phyloP scores from a whole-genome alignment of 2,329 filamentous ascomycete genomes.

The Colletotrichum nymphaeae region DNA sequence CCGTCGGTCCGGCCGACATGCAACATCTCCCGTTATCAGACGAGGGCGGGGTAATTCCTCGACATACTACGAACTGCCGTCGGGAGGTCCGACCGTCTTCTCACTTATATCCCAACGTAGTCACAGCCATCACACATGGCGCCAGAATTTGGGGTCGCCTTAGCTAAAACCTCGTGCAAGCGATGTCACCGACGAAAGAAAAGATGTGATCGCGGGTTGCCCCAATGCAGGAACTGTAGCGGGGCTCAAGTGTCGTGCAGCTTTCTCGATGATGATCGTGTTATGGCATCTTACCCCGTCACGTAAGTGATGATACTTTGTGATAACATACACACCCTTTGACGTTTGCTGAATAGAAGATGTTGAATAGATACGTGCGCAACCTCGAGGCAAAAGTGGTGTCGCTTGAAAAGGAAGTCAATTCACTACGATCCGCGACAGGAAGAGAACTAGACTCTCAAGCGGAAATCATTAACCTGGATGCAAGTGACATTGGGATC shows the following conservation, averaged over 20 bases:
- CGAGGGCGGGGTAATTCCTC: not conserved
- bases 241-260: constrained; percentile 51
- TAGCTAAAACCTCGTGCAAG: constrained; percentile 46
- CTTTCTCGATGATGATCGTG: constrained; percentile 51
- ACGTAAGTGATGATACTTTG: constrained; percentile 43
- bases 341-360: not conserved
- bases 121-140: not conserved
- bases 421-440: not conserved
- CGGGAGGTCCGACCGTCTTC: not conserved
- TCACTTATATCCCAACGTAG: not conserved
- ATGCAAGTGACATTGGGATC: not conserved
- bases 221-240: constrained; percentile 52
- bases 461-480: not conserved
- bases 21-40: not conserved
- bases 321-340: not conserved
- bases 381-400: not conserved
- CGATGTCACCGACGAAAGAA: constrained; percentile 56
- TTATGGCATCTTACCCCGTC: constrained; percentile 53
- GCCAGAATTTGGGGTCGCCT: not conserved
- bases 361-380: not conserved
- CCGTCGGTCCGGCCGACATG: not conserved
- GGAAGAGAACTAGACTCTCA: not conserved
- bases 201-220: constrained; percentile 52
- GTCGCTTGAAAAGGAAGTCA: not conserved
- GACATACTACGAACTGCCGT: not conserved